Conservation (phyloP, 1,284 basidiomycete genomes). For the Apiotrichum brassicae region DNA sequence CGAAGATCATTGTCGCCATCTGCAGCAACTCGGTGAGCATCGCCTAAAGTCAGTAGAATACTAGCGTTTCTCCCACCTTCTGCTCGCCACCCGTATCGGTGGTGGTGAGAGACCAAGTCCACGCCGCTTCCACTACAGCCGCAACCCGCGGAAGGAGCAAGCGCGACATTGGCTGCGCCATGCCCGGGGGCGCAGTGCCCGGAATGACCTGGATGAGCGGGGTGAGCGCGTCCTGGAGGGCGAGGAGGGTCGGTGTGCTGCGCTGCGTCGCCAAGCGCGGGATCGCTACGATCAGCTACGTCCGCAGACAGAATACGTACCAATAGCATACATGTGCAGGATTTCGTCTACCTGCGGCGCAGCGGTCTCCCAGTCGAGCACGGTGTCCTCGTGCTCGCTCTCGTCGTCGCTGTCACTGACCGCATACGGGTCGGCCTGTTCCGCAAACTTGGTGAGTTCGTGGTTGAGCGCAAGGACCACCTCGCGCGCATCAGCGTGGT, state of each 20-base stretch:
- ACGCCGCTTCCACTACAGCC: constrained; percentile 17
- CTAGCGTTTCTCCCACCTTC: constrained; percentile 15
- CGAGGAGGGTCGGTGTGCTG: constrained; percentile 32
- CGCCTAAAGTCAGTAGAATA: constrained; percentile 14
- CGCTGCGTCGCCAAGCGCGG: constrained; percentile 21
- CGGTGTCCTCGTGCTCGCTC: constrained; percentile 23
- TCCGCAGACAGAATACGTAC: constrained; percentile 12
- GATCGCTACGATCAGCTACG: constrained; percentile 13
- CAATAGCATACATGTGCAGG: constrained; percentile 41
- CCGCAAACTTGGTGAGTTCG: constrained; percentile 23
- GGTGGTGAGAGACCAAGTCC: constrained; percentile 26
- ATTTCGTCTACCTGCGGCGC: constrained; percentile 53
- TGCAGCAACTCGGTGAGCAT: constrained; percentile 28
- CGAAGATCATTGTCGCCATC: constrained; percentile 23
- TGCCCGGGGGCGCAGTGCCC: constrained; percentile 2
- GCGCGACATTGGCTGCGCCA: constrained; percentile 15
- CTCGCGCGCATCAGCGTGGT: constrained; percentile 24
- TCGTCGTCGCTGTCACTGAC: constrained; percentile 30
- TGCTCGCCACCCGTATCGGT: constrained; percentile 34
- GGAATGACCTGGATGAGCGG: constrained; percentile 21
- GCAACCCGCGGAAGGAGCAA: constrained; percentile 12
- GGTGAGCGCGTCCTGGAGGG: constrained; percentile 20
- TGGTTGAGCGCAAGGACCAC: constrained; percentile 29
- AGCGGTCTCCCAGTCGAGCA: constrained; percentile 46
- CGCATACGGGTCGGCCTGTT: constrained; percentile 22